Conservation (phyloP, 2,329 filamentous ascomycete genomes). For the Alternaria tenuissima region DNA sequence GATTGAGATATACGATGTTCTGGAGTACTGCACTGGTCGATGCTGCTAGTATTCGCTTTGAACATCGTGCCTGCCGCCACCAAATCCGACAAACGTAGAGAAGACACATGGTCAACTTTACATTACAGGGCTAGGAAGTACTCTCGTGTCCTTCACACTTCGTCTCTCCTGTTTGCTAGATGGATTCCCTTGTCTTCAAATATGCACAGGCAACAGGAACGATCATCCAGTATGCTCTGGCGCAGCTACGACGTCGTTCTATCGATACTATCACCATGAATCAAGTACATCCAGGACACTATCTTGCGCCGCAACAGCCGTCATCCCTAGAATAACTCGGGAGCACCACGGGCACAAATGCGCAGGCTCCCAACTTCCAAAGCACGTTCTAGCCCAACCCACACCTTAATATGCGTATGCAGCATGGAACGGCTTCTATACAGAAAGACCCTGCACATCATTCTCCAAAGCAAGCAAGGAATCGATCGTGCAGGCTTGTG, state of each 20-base stretch:
- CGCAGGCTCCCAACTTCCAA: not conserved
- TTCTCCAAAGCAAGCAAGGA: not conserved
- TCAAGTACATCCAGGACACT: not conserved
- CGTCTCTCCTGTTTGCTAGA: not conserved
- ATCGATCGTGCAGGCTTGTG: too few species aligned
- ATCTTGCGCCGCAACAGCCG: not conserved
- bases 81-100: not conserved
- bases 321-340: not conserved
- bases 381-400: conserved; percentile 11
- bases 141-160: not conserved
- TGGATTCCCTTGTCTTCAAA: not conserved
- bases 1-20: conserved; percentile 14
- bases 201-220: not conserved
- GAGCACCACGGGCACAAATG: not conserved
- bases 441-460: not conserved
- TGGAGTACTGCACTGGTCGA: not conserved
- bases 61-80: not conserved
- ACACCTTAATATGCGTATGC: conserved; percentile 12
- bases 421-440: conserved; percentile 2
- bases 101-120: not conserved
- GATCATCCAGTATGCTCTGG: not conserved
- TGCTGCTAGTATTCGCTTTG: not conserved
- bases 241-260: not conserved
- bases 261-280: not conserved
- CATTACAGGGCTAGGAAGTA: not conserved